Conservation (phyloP, 805 yeast species). For the Schwanniomyces polymorphus region DNA sequence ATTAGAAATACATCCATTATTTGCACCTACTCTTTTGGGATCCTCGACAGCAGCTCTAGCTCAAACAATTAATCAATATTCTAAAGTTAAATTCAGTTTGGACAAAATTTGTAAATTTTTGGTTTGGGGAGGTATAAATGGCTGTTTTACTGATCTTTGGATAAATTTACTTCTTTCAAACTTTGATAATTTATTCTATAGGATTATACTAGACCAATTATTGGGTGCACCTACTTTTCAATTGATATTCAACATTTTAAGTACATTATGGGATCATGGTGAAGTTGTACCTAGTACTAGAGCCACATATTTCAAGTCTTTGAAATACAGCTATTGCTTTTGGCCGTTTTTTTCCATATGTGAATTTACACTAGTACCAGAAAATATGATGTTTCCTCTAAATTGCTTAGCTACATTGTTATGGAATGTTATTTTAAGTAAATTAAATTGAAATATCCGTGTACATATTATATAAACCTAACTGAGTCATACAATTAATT, state of each 20-base stretch:
- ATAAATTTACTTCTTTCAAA: conserved; percentile 43
- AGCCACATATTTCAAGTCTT: conserved; percentile 43
- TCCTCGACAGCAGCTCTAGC: conserved; percentile 42
- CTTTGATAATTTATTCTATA: conserved; percentile 32
- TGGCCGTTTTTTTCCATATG: conserved; percentile 61
- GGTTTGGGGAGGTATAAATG: conserved; percentile 63
- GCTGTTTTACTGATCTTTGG: conserved; percentile 56
- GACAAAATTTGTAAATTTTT: conserved; percentile 45
- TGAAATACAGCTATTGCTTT: conserved; percentile 52
- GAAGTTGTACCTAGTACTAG: conserved; percentile 32
- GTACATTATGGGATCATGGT: conserved; percentile 57
- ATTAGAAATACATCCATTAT: conserved; percentile 18
- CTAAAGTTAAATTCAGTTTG: conserved; percentile 29
- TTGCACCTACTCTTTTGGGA: conserved; percentile 41
- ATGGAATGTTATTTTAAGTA: conserved; percentile 55
- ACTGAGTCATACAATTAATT: not conserved
- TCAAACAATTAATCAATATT: conserved; percentile 38
- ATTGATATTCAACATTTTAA: conserved; percentile 46
- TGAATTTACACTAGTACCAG: conserved; percentile 50
- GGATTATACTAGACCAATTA: conserved; percentile 53
- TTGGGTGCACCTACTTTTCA: conserved; percentile 59
- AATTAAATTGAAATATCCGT: conserved; percentile 11
- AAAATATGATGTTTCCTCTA: conserved; percentile 53
- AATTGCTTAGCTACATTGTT: conserved; percentile 56
- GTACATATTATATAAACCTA: not conserved